Evolutionary conservation across 2,329 filamentous ascomycete species (phyloP).

Genomic region (Gliomastix tumulicola): DNA sequence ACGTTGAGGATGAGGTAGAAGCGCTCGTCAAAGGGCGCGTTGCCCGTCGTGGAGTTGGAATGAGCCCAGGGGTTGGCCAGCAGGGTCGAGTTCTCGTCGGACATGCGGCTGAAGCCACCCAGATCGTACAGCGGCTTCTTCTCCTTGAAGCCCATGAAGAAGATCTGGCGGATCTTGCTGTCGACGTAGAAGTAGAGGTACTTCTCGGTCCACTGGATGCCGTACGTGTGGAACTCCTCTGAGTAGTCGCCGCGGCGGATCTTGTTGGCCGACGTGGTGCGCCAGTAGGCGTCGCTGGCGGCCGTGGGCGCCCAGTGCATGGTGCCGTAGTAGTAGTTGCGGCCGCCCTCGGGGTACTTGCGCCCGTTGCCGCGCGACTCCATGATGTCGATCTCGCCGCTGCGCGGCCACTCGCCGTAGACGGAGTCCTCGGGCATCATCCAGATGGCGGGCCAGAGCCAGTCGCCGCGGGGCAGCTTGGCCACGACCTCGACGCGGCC

Average conservation of each 20-base stretch:
- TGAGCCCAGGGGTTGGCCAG: constrained; percentile 35
- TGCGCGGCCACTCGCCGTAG: constrained; percentile 43
- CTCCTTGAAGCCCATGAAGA: constrained; percentile 26
- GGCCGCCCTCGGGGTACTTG: constrained; percentile 30
- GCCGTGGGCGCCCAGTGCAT: constrained; percentile 36
- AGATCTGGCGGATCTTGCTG: constrained; percentile 29
- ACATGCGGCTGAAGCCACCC: constrained; percentile 30
- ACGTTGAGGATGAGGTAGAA: constrained; percentile 46
- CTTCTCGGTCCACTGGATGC: constrained; percentile 42
- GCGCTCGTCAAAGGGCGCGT: constrained; percentile 42
- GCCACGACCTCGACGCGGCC: constrained; percentile 46
- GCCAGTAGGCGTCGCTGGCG: constrained; percentile 21
- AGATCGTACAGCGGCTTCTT: constrained; percentile 27
- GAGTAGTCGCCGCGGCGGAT: constrained; percentile 29
- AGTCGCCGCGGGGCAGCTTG: constrained; percentile 44
- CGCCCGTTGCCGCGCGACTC: constrained; percentile 39
- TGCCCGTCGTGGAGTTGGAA: constrained; percentile 24
- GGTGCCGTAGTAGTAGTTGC: constrained; percentile 32
- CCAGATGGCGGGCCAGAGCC: constrained; percentile 46
- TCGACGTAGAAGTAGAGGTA: constrained; percentile 49
- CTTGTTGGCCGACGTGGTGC: constrained; percentile 21
- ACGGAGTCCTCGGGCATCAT: constrained; percentile 41
- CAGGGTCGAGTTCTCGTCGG: constrained; percentile 31
- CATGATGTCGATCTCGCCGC: constrained; percentile 47
- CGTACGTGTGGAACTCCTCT: constrained; percentile 40